Base-by-base conservation (phyloP, 2,329 filamentous ascomycete genomes). In the Emmonsiellopsis sp. region DNA sequence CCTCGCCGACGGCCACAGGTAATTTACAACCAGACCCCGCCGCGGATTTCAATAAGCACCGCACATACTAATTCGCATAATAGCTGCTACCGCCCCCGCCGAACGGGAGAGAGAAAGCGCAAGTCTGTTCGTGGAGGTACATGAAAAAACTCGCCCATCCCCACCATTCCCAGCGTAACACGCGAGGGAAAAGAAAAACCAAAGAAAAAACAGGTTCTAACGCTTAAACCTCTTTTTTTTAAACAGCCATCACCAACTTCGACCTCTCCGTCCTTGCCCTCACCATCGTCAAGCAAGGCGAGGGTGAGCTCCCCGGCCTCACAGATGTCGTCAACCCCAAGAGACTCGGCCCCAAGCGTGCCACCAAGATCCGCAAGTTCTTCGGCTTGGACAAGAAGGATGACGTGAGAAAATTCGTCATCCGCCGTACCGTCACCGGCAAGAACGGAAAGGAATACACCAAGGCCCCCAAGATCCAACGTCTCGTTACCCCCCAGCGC, bases 301-400 rank as follows among this genome's bases (percentile, higher is more conserved):
- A 98, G 61, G 75, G 72, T 65, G 92, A 97, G 59, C 86, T 98
- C 74, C 92, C 93, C 75, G 93, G 93, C 71, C 80, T 98, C 65
- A 98, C 93, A 81, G 93, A 98, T 77, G 84, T 87, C 75, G 90
- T 97, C 73, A 88, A 95, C 83, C 93, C 93, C 77, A 98, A 98
- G 88, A 88, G 93, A 71, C 88, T 98, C 73, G 93, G 93, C 69
- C 93, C 93, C 81, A 98, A 98, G 91, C 88, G 93, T 73, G 93
- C 93, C 74, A 95, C 90, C 81, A 98, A 97, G 90, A 97, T 98
- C 81, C 89, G 92, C 78, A 87, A 85, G 76, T 98, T 98, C 87
- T 98, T 97, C 82, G 86, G 89, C 81, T 88, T 98, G 84, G 92
- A 86, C 88, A 97, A 97, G 91, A 91, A 97, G 86, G 93, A 98